Conservation (phyloP, 495 filamentous ascomycete species). For the Emericellopsis terricola region DNA sequence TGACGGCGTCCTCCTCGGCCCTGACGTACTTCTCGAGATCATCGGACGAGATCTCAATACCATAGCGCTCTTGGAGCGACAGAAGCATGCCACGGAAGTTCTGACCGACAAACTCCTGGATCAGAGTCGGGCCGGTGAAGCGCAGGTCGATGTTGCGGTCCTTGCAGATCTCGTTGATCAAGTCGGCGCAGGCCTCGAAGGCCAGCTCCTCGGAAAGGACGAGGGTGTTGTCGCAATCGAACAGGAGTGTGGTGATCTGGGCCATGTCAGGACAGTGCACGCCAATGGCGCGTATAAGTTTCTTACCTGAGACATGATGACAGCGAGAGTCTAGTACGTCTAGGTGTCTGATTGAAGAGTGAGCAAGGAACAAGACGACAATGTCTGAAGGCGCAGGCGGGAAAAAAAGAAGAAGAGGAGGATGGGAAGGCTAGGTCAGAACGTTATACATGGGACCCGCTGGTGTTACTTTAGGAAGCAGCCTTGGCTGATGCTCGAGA, state of each 20-base stretch:
- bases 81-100: slow-evolving; percentile 84
- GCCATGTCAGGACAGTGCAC: background rate
- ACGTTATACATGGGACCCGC: no score
- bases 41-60: slow-evolving; percentile 44
- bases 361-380: background rate
- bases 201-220: slow-evolving; percentile 82
- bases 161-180: slow-evolving; percentile 78
- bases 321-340: background rate
- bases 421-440: background rate
- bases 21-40: slow-evolving; percentile 64
- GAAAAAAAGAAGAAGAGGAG: background rate
- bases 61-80: slow-evolving; percentile 57
- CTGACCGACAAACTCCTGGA: slow-evolving; percentile 82
- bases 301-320: slow-evolving; percentile 4
- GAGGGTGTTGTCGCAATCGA: slow-evolving; percentile 97
- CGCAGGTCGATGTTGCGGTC: slow-evolving; percentile 36
- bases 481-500: no score
- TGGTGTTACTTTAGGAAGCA: no score
- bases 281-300: background rate
- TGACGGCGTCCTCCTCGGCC: slow-evolving; percentile 69
- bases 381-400: background rate
- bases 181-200: slow-evolving; percentile 85
- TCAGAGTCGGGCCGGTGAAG: slow-evolving; percentile 65
- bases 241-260: slow-evolving; percentile 41
- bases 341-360: background rate